A percentile compares a stretch with the other conserved stretches of the same genome.
Evolutionary conservation across 2,329 filamentous ascomycete species (phyloP).

Genomic region (Chrysoporthe cubensis): DNA sequence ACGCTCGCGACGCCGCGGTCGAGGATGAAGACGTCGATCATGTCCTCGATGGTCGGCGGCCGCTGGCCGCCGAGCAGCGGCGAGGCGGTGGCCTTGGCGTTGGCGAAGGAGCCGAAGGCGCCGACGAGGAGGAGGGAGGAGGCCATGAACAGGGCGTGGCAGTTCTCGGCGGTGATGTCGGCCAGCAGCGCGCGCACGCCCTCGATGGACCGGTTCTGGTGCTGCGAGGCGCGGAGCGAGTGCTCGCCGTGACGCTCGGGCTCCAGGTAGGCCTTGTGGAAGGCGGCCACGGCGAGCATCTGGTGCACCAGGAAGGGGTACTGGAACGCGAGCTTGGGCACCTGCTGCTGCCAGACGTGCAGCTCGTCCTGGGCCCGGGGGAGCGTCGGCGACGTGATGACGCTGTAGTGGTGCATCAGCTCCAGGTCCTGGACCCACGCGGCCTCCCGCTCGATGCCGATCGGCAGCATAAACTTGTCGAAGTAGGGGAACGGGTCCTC

Average conservation of each 20-base stretch:
- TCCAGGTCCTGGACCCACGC: conserved; percentile 42
- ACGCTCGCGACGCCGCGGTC: conserved; percentile 39
- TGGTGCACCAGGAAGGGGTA: conserved; percentile 39
- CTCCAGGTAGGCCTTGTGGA: conserved; percentile 36
- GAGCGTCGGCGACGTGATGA: conserved; percentile 35
- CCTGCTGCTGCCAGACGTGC: conserved; percentile 38
- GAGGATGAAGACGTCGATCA: conserved; percentile 40
- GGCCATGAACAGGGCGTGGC: conserved; percentile 40
- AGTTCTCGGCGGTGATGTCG: conserved; percentile 36
- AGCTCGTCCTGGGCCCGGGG: conserved; percentile 36
- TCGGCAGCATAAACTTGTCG: conserved; percentile 26
- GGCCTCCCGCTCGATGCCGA: conserved; percentile 23
- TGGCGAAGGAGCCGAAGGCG: conserved; percentile 36
- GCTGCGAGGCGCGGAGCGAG: conserved; percentile 37
- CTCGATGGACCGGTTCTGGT: conserved; percentile 39
- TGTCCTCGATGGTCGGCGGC: conserved; percentile 35
- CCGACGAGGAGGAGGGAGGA: conserved; percentile 40
- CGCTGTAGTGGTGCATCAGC: conserved; percentile 39
- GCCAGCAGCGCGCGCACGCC: conserved; percentile 37
- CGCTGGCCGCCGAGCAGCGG: conserved; percentile 17
- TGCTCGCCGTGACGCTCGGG: conserved; percentile 34
- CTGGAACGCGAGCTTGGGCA: conserved; percentile 35
- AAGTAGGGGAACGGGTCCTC: conserved; percentile 23
- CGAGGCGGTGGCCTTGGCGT: conserved; percentile 29
- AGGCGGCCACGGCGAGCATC: conserved; percentile 38